Conservation (phyloP, 768 basidiomycete species). For the Termitomyces sp. region DNA sequence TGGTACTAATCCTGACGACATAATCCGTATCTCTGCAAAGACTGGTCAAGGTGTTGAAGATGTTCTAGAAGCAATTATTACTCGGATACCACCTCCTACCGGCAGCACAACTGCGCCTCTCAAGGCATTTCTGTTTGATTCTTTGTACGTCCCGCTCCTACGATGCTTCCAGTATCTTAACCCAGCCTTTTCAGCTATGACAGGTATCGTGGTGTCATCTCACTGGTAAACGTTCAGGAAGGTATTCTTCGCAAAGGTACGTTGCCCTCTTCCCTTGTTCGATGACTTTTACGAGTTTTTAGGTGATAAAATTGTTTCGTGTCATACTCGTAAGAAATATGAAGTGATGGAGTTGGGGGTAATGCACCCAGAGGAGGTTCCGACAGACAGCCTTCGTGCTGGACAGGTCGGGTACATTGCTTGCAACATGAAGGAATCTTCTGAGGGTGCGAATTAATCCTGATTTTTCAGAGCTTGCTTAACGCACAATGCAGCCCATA, state of each 20-base stretch:
- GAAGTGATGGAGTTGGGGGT: conserved; percentile 87
- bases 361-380: conserved; percentile 86
- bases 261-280: not conserved
- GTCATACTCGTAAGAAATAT: conserved; percentile 82
- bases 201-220: conserved; percentile 93
- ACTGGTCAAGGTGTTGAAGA: conserved; percentile 79
- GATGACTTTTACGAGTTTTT: not conserved
- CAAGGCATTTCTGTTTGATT: conserved; percentile 91
- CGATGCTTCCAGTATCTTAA: conserved; percentile 6
- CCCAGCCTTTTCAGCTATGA: conserved; percentile 65
- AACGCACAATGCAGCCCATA: conserved; percentile 56
- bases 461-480: not conserved
- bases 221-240: conserved; percentile 76
- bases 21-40: conserved; percentile 88
- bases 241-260: conserved; percentile 82
- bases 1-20: conserved; percentile 69
- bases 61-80: conserved; percentile 77
- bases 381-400: conserved; percentile 60
- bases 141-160: conserved; percentile 53
- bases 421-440: conserved; percentile 97
- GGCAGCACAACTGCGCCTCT: conserved; percentile 52
- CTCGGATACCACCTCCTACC: conserved; percentile 79
- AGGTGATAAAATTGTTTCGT: conserved; percentile 91
- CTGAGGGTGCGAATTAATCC: conserved; percentile 60
- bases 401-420: conserved; percentile 89